Conservation (phyloP, 179 eudicot species). For the Silene coronaria region DNA sequence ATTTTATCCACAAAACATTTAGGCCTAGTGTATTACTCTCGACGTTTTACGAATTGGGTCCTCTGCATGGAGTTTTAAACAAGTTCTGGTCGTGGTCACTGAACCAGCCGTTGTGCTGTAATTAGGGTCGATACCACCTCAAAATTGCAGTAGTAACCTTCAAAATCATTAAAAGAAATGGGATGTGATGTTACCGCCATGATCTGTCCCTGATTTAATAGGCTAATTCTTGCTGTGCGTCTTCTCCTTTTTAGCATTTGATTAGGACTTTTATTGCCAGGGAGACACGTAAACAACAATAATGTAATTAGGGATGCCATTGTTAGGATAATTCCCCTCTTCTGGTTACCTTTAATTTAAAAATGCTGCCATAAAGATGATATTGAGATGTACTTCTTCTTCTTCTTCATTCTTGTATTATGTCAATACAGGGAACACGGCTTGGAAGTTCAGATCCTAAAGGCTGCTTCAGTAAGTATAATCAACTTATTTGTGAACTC, state of each 20-base stretch:
- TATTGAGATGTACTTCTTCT: background rate
- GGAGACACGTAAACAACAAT: background rate
- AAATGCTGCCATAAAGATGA: background rate
- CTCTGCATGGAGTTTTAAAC: background rate
- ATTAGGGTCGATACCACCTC: background rate
- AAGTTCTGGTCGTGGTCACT: background rate
- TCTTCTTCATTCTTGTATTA: background rate
- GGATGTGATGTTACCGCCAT: background rate
- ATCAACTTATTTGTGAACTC: background rate
- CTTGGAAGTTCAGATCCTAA: slow-evolving; percentile 99
- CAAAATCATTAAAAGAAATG: background rate
- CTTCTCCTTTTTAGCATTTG: background rate
- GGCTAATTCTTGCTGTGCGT: background rate
- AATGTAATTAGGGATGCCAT: background rate
- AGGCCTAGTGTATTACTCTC: background rate
- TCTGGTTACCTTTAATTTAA: background rate
- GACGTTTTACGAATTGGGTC: background rate
- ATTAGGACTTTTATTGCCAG: background rate
- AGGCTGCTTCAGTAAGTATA: slow-evolving; percentile 93
- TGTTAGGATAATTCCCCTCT: background rate
- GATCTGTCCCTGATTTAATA: background rate
- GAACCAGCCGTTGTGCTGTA: background rate
- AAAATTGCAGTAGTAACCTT: background rate
- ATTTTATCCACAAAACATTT: background rate
- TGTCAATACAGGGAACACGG: slow-evolving; percentile 75